Evolutionary conservation across 2,329 filamentous ascomycete species (phyloP).

Genomic region (Drechslera avenae): DNA sequence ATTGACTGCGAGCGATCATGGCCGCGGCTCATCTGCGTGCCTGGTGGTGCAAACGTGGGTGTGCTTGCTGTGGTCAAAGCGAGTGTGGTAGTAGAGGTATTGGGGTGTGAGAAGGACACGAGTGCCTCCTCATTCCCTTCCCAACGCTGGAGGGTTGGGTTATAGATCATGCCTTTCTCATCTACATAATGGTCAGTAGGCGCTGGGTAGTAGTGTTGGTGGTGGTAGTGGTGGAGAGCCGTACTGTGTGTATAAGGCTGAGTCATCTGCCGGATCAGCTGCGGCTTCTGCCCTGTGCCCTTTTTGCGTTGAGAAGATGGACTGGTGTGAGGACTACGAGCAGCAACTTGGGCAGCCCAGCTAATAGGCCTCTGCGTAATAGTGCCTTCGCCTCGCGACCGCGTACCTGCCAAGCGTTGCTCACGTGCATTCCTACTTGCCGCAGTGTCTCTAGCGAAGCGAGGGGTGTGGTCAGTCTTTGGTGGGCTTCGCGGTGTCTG

Average conservation of each 20-base stretch:
- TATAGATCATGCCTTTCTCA: constrained; percentile 95
- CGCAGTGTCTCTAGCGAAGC: constrained; percentile 70
- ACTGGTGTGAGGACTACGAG: constrained; percentile 57
- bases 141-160: constrained; percentile 84
- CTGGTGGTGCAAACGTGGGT: constrained; percentile 46
- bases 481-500: constrained; percentile 62
- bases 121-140: constrained; percentile 94
- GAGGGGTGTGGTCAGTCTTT: constrained; percentile 60
- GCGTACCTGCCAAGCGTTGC: constrained; percentile 57
- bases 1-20: constrained; percentile 46
- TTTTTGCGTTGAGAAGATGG: constrained; percentile 56
- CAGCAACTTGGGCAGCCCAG: constrained; percentile 62
- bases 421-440: constrained; percentile 69
- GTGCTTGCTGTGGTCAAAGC: constrained; percentile 48
- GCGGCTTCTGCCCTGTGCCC: constrained; percentile 71
- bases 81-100: constrained; percentile 55
- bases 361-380: constrained; percentile 61
- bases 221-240: constrained; percentile 37
- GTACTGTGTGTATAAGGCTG: constrained; percentile 81
- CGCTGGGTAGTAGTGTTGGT: constrained; percentile 1
- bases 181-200: constrained; percentile 57
- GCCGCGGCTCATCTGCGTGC: constrained; percentile 34
- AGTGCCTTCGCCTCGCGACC: constrained; percentile 55
- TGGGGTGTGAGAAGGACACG: constrained; percentile 67
- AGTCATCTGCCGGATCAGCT: constrained; percentile 84